A percentile compares a stretch with the other conserved stretches of the same genome.
Evolutionary conservation across 2,329 filamentous ascomycete species (phyloP).

Genomic region (Alternaria consortialis): DNA sequence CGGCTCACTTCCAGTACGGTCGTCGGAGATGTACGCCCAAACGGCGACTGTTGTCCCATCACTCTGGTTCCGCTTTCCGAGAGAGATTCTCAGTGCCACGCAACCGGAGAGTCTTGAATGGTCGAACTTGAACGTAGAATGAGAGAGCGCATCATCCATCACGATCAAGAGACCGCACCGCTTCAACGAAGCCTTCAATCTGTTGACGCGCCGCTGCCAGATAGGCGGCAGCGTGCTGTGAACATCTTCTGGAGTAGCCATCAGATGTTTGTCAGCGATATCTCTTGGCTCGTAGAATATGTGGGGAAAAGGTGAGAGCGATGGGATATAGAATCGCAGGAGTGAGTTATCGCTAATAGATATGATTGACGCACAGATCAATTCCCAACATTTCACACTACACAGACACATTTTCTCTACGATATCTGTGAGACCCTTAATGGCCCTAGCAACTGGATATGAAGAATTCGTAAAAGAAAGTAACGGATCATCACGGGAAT

Average conservation of each 20-base stretch:
- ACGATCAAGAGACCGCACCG: not conserved
- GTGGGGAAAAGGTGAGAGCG: not conserved
- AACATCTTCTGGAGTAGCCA: not conserved
- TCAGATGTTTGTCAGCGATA: not conserved
- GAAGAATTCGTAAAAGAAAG: no score
- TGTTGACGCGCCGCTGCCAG: conserved; percentile 3
- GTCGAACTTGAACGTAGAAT: not conserved
- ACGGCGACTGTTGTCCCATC: not conserved
- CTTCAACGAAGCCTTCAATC: not conserved
- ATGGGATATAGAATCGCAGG: not conserved
- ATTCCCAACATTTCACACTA: not conserved
- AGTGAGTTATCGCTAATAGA: not conserved
- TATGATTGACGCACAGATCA: not conserved
- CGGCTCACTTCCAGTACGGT: not conserved
- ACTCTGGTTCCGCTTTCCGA: conserved; percentile 1
- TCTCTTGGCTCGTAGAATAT: not conserved
- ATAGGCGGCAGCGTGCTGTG: not conserved
- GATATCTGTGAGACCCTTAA: not conserved
- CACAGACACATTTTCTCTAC: not conserved
- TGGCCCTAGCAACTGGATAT: not conserved
- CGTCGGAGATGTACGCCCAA: conserved; percentile 2
- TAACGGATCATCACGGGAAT: no score
- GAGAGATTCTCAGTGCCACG: not conserved
- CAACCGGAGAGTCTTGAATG: not conserved
- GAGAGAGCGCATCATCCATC: not conserved